phyloP scores from a whole-genome alignment of 2,329 filamentous ascomycete species.

The Aspergillus tamarii region DNA sequence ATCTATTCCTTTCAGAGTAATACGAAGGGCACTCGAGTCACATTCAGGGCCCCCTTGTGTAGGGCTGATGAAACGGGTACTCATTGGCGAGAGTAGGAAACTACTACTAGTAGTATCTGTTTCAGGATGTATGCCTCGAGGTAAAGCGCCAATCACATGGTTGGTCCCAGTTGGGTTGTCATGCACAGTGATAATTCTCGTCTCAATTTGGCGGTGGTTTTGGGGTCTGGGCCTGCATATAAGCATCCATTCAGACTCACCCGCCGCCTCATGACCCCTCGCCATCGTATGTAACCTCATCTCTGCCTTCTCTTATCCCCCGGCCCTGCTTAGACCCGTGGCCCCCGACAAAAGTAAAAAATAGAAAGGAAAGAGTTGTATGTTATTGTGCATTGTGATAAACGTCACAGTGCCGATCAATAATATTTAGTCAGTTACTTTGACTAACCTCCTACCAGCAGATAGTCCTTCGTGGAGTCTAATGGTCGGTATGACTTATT shows the following conservation, averaged over 20 bases:
- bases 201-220: not conserved
- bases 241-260: not conserved
- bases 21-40: not conserved
- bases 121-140: constrained; percentile 5
- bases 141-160: constrained; percentile 4
- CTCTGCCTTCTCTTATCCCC: constrained; percentile 24
- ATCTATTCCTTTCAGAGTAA: constrained; percentile 1
- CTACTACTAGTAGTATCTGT: not conserved
- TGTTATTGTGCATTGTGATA: not conserved
- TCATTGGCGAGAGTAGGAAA: not conserved
- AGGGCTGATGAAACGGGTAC: constrained; percentile 11
- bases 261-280: constrained; percentile 1
- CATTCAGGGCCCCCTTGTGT: constrained; percentile 8
- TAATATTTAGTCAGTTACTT: not conserved
- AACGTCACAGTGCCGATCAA: not conserved
- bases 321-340: not conserved
- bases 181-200: constrained; percentile 2
- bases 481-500: not conserved
- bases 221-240: constrained; percentile 1
- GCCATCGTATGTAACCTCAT: constrained; percentile 13
- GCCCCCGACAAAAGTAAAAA: not conserved
- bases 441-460: not conserved
- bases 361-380: not conserved
- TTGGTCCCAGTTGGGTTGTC: not conserved
- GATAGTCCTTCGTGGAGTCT: too few species aligned